Conservation (phyloP, 345 rosid genomes). For the Moringa oleifera region DNA sequence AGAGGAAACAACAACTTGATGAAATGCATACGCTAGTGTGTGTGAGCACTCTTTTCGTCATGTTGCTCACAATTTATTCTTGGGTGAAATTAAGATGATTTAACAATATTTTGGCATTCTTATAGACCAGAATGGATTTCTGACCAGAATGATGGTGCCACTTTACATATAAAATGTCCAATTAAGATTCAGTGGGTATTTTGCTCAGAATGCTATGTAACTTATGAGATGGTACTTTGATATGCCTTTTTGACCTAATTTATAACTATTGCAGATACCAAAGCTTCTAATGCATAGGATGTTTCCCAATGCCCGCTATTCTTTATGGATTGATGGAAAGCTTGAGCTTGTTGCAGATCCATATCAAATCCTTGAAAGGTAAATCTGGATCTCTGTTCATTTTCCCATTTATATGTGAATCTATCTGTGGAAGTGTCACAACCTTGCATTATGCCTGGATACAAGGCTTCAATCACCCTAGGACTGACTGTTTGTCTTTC, state of each 20-base stretch:
- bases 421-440: neutral
- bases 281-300: conserved; percentile 79
- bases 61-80: too few relatives aligned
- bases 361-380: conserved; percentile 97
- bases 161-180: neutral
- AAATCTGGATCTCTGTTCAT: conserved; percentile 5
- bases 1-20: neutral
- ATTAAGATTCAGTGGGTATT: neutral
- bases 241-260: conserved; percentile 15
- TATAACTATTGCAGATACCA: conserved; percentile 48
- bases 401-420: neutral
- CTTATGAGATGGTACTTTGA: neutral
- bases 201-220: neutral
- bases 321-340: conserved; percentile 97
- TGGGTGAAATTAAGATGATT: too few relatives aligned
- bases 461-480: neutral
- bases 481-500: conserved; percentile 2
- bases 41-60: too few relatives aligned
- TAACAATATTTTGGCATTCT: too few relatives aligned
- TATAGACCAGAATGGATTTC: neutral
- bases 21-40: too few relatives aligned
- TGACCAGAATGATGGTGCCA: neutral
- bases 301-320: conserved; percentile 90
- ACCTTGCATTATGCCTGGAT: neutral
- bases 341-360: conserved; percentile 95